Evolutionary conservation across 1,284 basidiomycete species (phyloP), one percentile per base, ranked within the genome.

Genomic region (Mycena sp.): DNA sequence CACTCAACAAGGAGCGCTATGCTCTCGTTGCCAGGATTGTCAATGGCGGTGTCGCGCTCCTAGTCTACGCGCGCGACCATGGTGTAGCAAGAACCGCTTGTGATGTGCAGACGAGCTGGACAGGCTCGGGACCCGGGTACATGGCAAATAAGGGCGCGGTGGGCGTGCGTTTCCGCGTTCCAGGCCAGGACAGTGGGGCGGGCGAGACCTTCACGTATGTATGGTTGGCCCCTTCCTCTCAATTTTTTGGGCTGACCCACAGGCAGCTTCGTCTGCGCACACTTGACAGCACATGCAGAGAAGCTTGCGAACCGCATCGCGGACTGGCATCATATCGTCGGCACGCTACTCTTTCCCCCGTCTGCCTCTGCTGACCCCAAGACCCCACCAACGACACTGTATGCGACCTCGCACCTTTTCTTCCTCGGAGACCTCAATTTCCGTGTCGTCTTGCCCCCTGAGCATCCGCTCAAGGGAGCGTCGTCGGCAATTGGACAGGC

Each of bases 91-190:
- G 85, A 35, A 81, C 76, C 28, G 81, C 92, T 6, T 80, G 81
- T 56, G 87, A 92, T 71, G 87, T 94, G 19, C 84, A 93, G 71
- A 91, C 90, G 23, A 80, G 85, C 58, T 92, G 91, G 91, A 91
- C 89, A 0, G 89, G 91, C 1, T 88, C 84, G 69, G 92, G 93
- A 2, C 90, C 89, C 17, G 81, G 76, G 19, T 92, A 85, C 67
- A 93, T 99, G 92, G 95, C 95, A 12, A 99, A 99, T 80, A 99
- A 99, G 78, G 95, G 95, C 26, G 96, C 94, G 0, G 95, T 98
- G 2, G 96, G 93, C 17, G 84, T 95, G 37, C 85, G 96, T 48
- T 90, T 99, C 74, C 88, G 92, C 43, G 81, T 97, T 25, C 77
- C 83, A 26, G 81, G 78, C 11, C 78, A 81, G 28, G 82, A 86